These are phyloP conservation scores for Geotrichum candidum DNA, from an alignment of 1,139 yeast genomes.

Conservation along the genomic window DNA sequence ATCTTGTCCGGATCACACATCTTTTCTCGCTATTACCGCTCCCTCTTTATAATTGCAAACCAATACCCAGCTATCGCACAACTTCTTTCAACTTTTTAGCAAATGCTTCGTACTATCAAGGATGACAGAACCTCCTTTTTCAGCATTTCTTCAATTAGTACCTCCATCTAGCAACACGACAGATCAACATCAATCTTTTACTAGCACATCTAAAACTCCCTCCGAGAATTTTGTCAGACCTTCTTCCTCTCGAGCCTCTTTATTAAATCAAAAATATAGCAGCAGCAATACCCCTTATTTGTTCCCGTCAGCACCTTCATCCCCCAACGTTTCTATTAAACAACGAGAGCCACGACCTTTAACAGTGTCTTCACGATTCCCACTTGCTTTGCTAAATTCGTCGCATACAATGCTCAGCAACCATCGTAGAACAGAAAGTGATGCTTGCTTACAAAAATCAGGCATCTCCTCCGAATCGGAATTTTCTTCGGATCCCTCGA, in stretches of 20 bases:
- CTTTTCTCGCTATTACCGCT: neutral
- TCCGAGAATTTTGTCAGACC: neutral
- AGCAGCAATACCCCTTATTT: neutral
- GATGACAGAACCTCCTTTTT: neutral
- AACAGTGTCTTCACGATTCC: conserved; percentile 1
- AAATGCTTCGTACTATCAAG: neutral
- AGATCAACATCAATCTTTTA: neutral
- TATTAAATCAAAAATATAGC: neutral
- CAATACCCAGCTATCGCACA: neutral
- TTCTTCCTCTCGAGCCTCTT: neutral
- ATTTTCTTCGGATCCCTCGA: neutral
- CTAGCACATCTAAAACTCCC: neutral
- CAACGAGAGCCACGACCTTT: neutral
- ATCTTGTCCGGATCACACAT: neutral
- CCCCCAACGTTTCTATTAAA: neutral
- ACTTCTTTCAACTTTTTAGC: neutral
- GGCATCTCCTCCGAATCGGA: neutral
- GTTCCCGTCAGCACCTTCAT: neutral
- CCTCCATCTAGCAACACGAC: conserved; percentile 1
- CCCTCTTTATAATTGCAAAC: neutral
- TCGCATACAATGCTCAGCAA: neutral
- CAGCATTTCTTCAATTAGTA: neutral
- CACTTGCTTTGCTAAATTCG: neutral
- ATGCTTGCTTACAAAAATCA: neutral
- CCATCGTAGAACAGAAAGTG: neutral